These are phyloP conservation scores for Ophiostoma populinum DNA, from an alignment of 2,329 filamentous ascomycete genomes.

Conservation along the genomic window DNA sequence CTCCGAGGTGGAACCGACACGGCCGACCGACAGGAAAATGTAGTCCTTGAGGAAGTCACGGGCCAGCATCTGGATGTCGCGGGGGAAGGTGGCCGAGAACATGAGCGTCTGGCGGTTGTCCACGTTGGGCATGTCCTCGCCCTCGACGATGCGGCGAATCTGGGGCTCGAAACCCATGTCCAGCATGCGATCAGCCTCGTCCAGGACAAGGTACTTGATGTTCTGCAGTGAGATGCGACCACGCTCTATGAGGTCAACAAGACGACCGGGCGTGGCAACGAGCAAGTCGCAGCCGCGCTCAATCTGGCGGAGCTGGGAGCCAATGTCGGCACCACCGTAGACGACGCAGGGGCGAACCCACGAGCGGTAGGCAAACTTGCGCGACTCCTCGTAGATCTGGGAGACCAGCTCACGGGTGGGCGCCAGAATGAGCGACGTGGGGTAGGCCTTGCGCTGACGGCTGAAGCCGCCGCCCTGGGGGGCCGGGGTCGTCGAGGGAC, in stretches of 20 bases:
- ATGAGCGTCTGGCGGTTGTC: conserved; percentile 89
- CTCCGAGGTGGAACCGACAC: conserved; percentile 98
- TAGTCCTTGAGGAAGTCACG: conserved; percentile 99
- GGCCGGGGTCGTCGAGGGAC: conserved; percentile 54
- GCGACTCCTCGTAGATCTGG: conserved; percentile 92
- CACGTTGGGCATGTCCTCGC: conserved; percentile 88
- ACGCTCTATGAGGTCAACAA: conserved; percentile 96
- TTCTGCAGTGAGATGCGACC: conserved; percentile 93
- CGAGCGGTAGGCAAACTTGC: conserved; percentile 96
- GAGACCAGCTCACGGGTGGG: conserved; percentile 97
- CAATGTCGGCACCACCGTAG: conserved; percentile 97
- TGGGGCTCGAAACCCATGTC: conserved; percentile 99
- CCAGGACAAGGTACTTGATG: conserved; percentile 98
- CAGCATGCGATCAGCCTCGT: conserved; percentile 99
- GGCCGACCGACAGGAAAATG: conserved; percentile 94
- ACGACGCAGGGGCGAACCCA: conserved; percentile 98
- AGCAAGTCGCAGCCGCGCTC: conserved; percentile 93
- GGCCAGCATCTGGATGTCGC: conserved; percentile 97
- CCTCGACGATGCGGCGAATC: conserved; percentile 95
- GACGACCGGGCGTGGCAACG: conserved; percentile 89
- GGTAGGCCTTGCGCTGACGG: conserved; percentile 94
- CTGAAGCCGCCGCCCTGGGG: conserved; percentile 54
- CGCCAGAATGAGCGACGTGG: conserved; percentile 86
- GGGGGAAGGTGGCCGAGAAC: conserved; percentile 98
- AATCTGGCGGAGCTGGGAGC: conserved; percentile 93